phyloP scores from a whole-genome alignment of 495 filamentous ascomycete species.

The Hyaloscypha bicolor region DNA sequence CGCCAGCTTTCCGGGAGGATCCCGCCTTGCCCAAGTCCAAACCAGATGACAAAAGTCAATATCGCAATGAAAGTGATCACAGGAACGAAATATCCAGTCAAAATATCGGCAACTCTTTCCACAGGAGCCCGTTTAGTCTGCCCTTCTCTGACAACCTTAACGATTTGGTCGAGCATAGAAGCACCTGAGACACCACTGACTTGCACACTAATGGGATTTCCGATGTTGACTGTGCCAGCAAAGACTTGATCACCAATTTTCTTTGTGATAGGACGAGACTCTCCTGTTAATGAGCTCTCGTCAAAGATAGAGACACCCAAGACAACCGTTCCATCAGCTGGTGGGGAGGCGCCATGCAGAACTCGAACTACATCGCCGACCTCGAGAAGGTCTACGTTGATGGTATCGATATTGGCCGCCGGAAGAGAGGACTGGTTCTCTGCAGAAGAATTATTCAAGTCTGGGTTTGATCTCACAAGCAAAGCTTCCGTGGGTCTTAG shows the following conservation, averaged over 20 bases:
- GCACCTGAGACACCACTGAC: slow-evolving; percentile 71
- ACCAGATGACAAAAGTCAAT: slow-evolving; percentile 81
- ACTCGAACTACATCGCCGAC: slow-evolving; percentile 79
- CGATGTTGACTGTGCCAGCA: slow-evolving; percentile 85
- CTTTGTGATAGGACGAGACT: slow-evolving; percentile 81
- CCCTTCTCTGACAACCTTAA: slow-evolving; percentile 86
- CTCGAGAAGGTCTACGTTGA: slow-evolving; percentile 72
- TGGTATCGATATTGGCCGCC: slow-evolving; percentile 1
- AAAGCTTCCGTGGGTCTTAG: slow-evolving; percentile 82
- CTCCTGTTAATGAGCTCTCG: slow-evolving; percentile 91
- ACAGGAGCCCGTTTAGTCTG: slow-evolving; percentile 86
- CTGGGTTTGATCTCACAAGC: slow-evolving; percentile 51
- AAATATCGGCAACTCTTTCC: slow-evolving; percentile 78
- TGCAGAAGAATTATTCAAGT: slow-evolving; percentile 12
- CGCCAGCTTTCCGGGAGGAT: slow-evolving; percentile 66
- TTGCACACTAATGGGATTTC: slow-evolving; percentile 66
- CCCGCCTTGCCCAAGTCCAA: slow-evolving; percentile 72
- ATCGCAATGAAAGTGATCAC: slow-evolving; percentile 81
- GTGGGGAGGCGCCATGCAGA: slow-evolving; percentile 79
- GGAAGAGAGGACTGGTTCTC: not conserved
- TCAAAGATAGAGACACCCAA: slow-evolving; percentile 73
- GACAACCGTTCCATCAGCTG: slow-evolving; percentile 76
- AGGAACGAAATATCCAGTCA: slow-evolving; percentile 91
- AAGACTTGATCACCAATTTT: slow-evolving; percentile 70
- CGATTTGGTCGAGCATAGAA: slow-evolving; percentile 92